Evolutionary conservation across 164 flowering plant species (phyloP).

Genomic region (Magnolia officinalis): DNA sequence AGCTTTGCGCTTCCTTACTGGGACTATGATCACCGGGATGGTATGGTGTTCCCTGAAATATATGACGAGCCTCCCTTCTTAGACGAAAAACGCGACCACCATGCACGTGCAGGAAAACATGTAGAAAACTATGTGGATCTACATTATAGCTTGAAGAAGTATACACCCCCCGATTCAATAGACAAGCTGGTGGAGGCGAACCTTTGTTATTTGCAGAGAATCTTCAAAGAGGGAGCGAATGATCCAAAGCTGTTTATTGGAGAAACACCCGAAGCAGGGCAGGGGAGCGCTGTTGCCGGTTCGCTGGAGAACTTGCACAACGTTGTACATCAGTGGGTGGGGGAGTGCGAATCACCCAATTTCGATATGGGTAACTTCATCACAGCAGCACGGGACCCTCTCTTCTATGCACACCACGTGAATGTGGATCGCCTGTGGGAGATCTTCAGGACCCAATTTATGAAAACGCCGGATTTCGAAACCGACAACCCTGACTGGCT

Average conservation of each 20-base stretch:
- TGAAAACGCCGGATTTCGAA: background rate
- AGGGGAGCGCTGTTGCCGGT: background rate
- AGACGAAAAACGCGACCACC: background rate
- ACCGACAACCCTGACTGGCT: background rate
- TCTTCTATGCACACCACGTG: background rate
- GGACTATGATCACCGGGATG: constrained; percentile 4
- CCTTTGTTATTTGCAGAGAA: no score
- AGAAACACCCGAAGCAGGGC: background rate
- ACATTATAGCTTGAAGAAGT: no score
- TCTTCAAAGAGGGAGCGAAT: no score
- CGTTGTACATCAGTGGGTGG: background rate
- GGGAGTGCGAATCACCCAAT: background rate
- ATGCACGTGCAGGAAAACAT: background rate
- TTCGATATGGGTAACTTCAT: background rate
- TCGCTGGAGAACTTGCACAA: background rate
- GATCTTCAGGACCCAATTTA: background rate
- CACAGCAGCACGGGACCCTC: background rate
- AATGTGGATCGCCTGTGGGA: constrained; percentile 1
- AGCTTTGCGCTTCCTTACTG: constrained; percentile 11
- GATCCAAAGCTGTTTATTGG: background rate
- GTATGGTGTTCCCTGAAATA: constrained; percentile 1
- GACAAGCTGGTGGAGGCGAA: no score
- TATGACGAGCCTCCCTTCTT: background rate
- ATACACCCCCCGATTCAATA: no score
- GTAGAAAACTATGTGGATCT: no score